phyloP scores from a whole-genome alignment of 768 basidiomycete species.

The Amanita pallidorosea region DNA sequence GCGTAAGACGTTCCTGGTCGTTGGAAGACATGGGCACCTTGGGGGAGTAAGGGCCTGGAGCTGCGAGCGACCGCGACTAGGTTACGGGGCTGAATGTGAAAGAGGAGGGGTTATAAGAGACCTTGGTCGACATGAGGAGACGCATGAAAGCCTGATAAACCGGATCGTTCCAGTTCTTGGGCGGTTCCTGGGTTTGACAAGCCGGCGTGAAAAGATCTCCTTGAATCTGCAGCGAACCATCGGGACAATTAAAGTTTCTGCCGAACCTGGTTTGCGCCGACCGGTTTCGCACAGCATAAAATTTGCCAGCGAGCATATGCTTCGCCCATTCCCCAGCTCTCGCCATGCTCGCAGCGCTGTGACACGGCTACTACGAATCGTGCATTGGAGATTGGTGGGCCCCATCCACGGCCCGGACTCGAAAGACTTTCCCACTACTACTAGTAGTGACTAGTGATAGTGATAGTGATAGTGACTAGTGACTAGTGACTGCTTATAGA shows the following conservation, averaged over 20 bases:
- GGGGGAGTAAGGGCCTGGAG: neutral
- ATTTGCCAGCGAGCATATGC: neutral
- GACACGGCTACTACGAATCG: neutral
- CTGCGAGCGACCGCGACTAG: neutral
- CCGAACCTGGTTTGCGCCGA: neutral
- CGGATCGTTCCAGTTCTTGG: neutral
- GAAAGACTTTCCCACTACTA: too few relatives aligned
- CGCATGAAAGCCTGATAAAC: neutral
- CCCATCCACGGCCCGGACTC: too few relatives aligned
- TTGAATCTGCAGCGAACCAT: neutral
- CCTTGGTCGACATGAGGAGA: neutral
- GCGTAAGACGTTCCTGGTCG: constrained; percentile 15
- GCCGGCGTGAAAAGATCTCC: constrained; percentile 3
- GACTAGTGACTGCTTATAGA: too few relatives aligned
- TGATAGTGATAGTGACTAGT: too few relatives aligned
- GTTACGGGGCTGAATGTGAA: neutral
- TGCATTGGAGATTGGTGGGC: too few relatives aligned
- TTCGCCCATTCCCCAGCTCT: neutral
- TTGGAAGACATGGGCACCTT: neutral
- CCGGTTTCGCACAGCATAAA: neutral
- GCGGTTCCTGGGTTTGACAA: neutral
- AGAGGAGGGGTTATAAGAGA: neutral
- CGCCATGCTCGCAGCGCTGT: neutral
- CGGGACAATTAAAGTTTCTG: neutral
- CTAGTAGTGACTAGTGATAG: too few relatives aligned